Percentiles rank a stretch among this genome's conserved stretches.
Conservation (phyloP, 2,329 filamentous ascomycete genomes). For the Karstenula rhodostoma region DNA sequence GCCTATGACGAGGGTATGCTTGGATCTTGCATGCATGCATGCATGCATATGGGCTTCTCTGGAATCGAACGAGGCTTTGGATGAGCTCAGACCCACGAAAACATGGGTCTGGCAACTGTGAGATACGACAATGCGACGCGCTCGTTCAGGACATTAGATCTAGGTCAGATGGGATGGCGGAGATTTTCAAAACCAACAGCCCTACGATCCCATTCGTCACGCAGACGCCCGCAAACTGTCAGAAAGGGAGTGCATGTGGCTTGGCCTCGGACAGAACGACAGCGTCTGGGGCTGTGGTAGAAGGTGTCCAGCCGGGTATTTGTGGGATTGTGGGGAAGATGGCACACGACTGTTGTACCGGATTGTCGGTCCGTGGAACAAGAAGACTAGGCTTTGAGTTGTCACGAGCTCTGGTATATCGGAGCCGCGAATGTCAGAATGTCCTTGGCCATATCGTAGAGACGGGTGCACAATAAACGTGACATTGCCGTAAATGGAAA, state of each 20-base stretch:
- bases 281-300: constrained; percentile 18
- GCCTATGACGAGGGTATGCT: background rate
- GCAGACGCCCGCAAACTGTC: constrained; percentile 1
- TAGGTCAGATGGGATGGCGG: background rate
- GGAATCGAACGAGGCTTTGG: background rate
- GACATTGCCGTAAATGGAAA: background rate
- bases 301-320: constrained; percentile 30
- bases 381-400: constrained; percentile 18
- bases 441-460: constrained; percentile 4
- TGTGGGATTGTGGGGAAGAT: constrained; percentile 32
- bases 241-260: background rate
- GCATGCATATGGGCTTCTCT: background rate
- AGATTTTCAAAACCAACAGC: background rate
- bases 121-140: background rate
- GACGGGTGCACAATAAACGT: background rate
- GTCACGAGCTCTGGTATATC: constrained; percentile 23
- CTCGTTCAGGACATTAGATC: background rate
- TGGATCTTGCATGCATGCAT: background rate
- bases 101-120: background rate
- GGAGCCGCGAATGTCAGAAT: constrained; percentile 6
- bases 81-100: background rate
- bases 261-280: constrained; percentile 7
- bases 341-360: constrained; percentile 30
- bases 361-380: constrained; percentile 38
- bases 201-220: background rate